phyloP scores from a whole-genome alignment of 1,284 basidiomycete species.

The Puccinia triticina region DNA sequence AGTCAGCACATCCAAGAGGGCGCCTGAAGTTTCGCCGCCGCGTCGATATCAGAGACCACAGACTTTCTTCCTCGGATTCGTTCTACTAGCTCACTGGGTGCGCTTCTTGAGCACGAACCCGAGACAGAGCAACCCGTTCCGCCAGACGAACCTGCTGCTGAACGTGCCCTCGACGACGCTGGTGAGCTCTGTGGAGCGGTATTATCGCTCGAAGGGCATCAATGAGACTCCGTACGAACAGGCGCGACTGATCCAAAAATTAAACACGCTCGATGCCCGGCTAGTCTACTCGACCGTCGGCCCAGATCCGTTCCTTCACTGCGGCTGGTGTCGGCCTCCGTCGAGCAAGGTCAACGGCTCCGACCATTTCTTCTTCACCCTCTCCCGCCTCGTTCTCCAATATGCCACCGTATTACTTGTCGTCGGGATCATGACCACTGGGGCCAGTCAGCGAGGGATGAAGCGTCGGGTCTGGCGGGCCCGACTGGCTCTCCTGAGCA shows the following conservation, averaged over 20 bases:
- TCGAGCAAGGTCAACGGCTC: conserved; percentile 20
- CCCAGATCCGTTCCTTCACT: conserved; percentile 22
- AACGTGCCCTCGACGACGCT: conserved; percentile 23
- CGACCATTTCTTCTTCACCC: conserved; percentile 32
- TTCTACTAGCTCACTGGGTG: not conserved
- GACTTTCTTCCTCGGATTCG: not conserved
- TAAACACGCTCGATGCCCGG: conserved; percentile 41
- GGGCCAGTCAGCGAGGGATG: not conserved
- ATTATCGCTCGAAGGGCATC: conserved; percentile 6
- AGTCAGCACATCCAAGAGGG: not conserved
- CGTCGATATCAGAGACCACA: not conserved
- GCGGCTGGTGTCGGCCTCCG: conserved; percentile 39
- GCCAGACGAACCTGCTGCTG: not conserved
- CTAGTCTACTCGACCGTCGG: conserved; percentile 33
- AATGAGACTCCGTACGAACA: conserved; percentile 12
- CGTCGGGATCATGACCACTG: conserved; percentile 36
- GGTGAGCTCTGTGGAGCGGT: not conserved
- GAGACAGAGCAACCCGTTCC: conserved; percentile 11
- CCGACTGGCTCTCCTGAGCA: not conserved
- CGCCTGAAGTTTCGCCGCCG: not conserved
- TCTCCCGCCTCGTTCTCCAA: not conserved
- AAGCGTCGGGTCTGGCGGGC: conserved; percentile 37
- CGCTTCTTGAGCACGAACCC: not conserved
- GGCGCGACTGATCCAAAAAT: conserved; percentile 27
- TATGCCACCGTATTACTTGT: conserved; percentile 11